These are phyloP conservation scores for Glycine soja DNA, from an alignment of 306 rosid genomes.

Conservation along the genomic window DNA sequence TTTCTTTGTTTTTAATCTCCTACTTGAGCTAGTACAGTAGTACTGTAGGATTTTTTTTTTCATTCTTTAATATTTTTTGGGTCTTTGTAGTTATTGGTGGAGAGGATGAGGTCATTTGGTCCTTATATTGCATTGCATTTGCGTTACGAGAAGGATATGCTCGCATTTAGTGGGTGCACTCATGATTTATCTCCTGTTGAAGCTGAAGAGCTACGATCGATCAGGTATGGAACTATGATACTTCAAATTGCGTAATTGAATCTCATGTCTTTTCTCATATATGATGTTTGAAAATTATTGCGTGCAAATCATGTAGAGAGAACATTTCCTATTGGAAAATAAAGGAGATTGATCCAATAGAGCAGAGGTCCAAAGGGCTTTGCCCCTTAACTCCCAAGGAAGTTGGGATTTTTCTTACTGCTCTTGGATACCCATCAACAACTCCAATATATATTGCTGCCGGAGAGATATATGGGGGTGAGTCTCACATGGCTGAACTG, in stretches of 20 bases:
- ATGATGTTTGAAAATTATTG: conserved; percentile 28
- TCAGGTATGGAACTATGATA: conserved; percentile 61
- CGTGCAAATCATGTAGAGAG: conserved; percentile 63
- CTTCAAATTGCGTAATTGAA: conserved; percentile 40
- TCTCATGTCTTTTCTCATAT: conserved; percentile 12
- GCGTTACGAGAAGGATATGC: conserved; percentile 98
- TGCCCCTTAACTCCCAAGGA: conserved; percentile 97
- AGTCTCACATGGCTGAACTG: conserved; percentile 76
- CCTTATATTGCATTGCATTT: conserved; percentile 89
- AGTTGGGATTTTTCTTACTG: conserved; percentile 89
- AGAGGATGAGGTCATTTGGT: conserved; percentile 89
- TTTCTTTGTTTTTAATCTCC: conserved; percentile 41
- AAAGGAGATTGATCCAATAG: conserved; percentile 84
- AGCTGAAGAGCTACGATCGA: conserved; percentile 81
- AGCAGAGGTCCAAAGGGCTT: conserved; percentile 84
- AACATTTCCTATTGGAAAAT: conserved; percentile 93
- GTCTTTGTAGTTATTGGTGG: conserved; percentile 70
- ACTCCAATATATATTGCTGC: conserved; percentile 93
- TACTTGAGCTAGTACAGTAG: conserved; percentile 16
- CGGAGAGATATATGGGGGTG: conserved; percentile 95
- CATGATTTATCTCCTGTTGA: conserved; percentile 75
- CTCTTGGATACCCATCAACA: conserved; percentile 88
- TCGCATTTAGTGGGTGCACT: conserved; percentile 97
- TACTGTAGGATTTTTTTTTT: background rate
- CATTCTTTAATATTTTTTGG: conserved; percentile 40